Evolutionary conservation across 176 grass and related monocot genomes (phyloP).

Genomic region (Aegilops sharonensis): DNA sequence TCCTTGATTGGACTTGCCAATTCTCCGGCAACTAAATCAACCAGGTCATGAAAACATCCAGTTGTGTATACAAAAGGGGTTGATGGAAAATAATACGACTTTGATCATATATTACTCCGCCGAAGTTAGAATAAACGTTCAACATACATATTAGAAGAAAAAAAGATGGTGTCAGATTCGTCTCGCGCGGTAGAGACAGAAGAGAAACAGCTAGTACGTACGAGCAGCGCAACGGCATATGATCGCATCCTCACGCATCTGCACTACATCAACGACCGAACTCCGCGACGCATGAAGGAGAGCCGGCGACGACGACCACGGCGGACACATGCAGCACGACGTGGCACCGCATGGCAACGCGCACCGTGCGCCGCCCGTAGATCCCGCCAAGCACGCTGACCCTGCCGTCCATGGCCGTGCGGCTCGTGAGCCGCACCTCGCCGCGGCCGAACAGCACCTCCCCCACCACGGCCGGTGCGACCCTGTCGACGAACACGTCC

Average conservation of each 20-base stretch:
- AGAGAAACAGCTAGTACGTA: background rate
- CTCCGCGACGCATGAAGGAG: constrained; percentile 36
- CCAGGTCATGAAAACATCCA: too few relatives aligned
- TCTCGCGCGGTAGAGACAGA: background rate
- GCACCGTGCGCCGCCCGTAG: constrained; percentile 42
- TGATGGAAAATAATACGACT: too few relatives aligned
- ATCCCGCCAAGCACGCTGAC: constrained; percentile 38
- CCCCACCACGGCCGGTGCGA: constrained; percentile 18
- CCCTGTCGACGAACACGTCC: constrained; percentile 45
- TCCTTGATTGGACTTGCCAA: too few relatives aligned
- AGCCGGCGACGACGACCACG: background rate
- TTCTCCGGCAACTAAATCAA: too few relatives aligned
- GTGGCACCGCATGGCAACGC: constrained; percentile 35
- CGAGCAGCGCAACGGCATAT: background rate
- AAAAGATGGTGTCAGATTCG: background rate
- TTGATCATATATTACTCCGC: too few relatives aligned
- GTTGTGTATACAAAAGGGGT: too few relatives aligned
- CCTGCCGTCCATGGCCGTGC: constrained; percentile 33
- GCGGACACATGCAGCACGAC: constrained; percentile 5
- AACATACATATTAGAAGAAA: background rate
- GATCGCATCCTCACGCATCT: background rate
- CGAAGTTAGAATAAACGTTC: too few relatives aligned
- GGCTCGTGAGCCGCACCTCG: constrained; percentile 35
- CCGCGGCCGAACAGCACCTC: constrained; percentile 40
- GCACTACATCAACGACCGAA: background rate